phyloP scores from a whole-genome alignment of 176 grass and related monocot genomes.

The Urochloa ruziziensis region DNA sequence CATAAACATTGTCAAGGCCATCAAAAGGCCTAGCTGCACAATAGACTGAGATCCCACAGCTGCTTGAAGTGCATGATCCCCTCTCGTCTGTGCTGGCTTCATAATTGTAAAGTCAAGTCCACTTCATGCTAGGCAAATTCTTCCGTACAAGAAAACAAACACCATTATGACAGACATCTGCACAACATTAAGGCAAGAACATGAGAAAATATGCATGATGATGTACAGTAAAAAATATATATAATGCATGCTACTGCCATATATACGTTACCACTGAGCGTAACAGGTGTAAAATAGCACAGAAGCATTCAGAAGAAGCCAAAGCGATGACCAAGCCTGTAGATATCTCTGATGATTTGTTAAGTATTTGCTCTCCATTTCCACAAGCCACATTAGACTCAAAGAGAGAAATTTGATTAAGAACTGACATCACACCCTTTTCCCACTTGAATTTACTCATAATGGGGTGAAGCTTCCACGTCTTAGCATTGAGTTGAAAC shows the following conservation, averaged over 20 bases:
- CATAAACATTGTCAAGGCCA: constrained; percentile 95
- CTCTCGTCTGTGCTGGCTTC: not conserved
- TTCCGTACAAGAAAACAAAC: constrained; percentile 51
- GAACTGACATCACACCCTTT: not conserved
- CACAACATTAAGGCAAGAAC: constrained; percentile 15
- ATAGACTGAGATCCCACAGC: constrained; percentile 92
- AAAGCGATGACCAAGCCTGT: too few species aligned
- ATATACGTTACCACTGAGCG: too few species aligned
- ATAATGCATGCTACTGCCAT: too few species aligned
- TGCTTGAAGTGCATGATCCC: constrained; percentile 59
- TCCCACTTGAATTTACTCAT: constrained; percentile 5
- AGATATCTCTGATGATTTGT: too few species aligned
- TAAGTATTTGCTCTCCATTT: too few species aligned
- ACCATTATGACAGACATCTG: constrained; percentile 89
- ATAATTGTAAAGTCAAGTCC: constrained; percentile 10
- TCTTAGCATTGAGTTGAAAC: constrained; percentile 83
- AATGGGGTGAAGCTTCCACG: constrained; percentile 85
- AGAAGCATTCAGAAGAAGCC: too few species aligned
- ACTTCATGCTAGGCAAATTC: too few species aligned
- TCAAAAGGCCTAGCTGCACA: constrained; percentile 80
- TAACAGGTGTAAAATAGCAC: too few species aligned
- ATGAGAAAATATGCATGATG: constrained; percentile 15
- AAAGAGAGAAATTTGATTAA: not conserved
- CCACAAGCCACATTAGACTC: too few species aligned
- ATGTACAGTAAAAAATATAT: not conserved